These are phyloP conservation scores for Vanderwaltozyma polyspora DNA, from an alignment of 805 yeast species.

Conservation along the genomic window DNA sequence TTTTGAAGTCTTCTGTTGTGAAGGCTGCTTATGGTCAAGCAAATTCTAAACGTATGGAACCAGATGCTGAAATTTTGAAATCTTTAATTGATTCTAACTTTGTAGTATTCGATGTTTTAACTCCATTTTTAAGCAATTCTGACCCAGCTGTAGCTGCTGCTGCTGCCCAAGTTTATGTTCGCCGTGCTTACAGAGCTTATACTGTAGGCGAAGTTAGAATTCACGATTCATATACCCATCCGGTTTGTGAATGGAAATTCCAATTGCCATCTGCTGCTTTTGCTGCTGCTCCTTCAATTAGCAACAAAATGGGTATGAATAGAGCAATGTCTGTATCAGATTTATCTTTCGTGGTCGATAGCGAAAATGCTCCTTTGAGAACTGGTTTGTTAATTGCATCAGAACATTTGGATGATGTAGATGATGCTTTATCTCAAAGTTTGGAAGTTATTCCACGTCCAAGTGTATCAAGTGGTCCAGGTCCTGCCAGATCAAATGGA, in stretches of 20 bases:
- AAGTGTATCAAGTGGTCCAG: constrained; percentile 32
- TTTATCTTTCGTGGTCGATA: constrained; percentile 72
- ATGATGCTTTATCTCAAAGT: constrained; percentile 67
- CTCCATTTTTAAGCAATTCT: constrained; percentile 73
- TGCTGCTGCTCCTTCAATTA: constrained; percentile 50
- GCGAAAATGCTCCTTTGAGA: constrained; percentile 56
- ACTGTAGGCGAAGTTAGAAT: constrained; percentile 67
- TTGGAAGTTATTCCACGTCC: constrained; percentile 55
- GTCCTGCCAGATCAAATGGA: constrained; percentile 33
- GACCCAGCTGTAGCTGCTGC: constrained; percentile 90
- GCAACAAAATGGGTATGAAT: constrained; percentile 44
- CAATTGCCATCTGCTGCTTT: constrained; percentile 76
- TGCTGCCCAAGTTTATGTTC: constrained; percentile 91
- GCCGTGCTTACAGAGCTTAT: constrained; percentile 96
- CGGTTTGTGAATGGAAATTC: constrained; percentile 80
- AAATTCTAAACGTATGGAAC: constrained; percentile 64
- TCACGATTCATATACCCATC: constrained; percentile 42
- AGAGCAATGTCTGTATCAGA: constrained; percentile 92
- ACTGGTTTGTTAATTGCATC: constrained; percentile 77
- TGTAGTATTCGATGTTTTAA: constrained; percentile 89
- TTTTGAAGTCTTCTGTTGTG: constrained; percentile 81
- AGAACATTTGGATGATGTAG: constrained; percentile 78
- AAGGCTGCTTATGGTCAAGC: constrained; percentile 83
- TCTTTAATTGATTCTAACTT: constrained; percentile 94
- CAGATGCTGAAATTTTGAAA: constrained; percentile 62